Evolutionary conservation across 331 rosid genomes (phyloP).

Genomic region (Rhamnella rubrinervis): DNA sequence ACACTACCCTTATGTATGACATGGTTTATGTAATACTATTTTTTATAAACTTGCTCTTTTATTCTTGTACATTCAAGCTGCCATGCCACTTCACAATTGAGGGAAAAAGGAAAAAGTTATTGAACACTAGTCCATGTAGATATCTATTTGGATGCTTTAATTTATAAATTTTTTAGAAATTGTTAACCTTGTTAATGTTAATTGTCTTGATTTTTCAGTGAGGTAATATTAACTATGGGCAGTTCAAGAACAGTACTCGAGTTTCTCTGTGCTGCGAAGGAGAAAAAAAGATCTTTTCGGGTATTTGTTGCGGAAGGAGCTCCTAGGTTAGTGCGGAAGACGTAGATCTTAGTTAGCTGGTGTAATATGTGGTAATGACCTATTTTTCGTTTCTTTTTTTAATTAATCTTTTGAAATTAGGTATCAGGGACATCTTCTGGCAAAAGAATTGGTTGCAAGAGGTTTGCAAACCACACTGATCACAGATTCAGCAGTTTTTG

Average conservation of each 20-base stretch:
- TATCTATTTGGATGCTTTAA: conserved; percentile 8
- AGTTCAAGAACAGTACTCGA: conserved; percentile 94
- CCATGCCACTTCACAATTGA: no score
- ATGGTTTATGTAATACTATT: no score
- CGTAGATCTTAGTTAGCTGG: background rate
- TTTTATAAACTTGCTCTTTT: no score
- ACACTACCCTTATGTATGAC: no score
- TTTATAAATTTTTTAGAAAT: background rate
- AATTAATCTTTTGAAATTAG: conserved; percentile 32
- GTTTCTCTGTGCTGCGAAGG: conserved; percentile 93
- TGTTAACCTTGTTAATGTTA: background rate
- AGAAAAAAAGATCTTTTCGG: conserved; percentile 88
- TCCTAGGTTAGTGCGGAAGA: conserved; percentile 65
- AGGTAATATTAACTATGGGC: conserved; percentile 90
- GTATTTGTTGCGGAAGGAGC: conserved; percentile 96
- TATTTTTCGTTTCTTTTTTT: background rate
- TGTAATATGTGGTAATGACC: background rate
- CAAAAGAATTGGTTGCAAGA: conserved; percentile 80
- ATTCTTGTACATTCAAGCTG: no score
- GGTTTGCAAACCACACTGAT: conserved; percentile 92
- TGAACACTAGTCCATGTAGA: background rate
- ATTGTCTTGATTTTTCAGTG: conserved; percentile 53
- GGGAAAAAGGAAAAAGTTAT: no score
- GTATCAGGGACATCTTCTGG: conserved; percentile 93
- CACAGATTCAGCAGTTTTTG: conserved; percentile 93